These are phyloP conservation scores for Chlorella variabilis DNA, from an alignment of 163 green algal genomes.

Conservation along the genomic window DNA sequence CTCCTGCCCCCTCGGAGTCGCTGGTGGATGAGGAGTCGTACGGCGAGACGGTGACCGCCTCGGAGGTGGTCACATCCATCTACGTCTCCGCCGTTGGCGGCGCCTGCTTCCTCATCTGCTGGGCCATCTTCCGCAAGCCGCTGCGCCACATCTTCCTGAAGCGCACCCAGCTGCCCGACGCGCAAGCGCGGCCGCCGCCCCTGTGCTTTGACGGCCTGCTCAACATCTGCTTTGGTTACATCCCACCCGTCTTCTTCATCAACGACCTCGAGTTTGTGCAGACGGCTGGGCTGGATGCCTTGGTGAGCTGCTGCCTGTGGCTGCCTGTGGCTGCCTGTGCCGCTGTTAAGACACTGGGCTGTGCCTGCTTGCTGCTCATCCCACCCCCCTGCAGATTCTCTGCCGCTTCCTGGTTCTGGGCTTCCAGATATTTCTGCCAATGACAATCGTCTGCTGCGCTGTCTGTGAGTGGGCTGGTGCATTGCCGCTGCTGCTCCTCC, in stretches of 20 bases:
- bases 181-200: conserved; percentile 5
- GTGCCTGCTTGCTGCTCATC: neutral
- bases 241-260: conserved; percentile 6
- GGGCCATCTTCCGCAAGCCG: conserved; percentile 10
- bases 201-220: neutral
- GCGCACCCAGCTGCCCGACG: neutral
- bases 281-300: conserved; percentile 12
- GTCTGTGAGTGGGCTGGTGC: conserved; percentile 4
- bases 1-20: too few relatives aligned
- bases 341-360: too few relatives aligned
- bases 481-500: neutral
- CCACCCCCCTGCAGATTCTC: conserved; percentile 6
- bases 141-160: conserved; percentile 18
- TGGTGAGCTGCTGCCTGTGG: conserved; percentile 6
- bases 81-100: neutral
- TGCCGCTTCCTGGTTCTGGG: conserved; percentile 11
- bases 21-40: too few relatives aligned
- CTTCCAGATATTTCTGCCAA: conserved; percentile 5
- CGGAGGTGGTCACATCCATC: neutral
- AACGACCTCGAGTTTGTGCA: conserved; percentile 16
- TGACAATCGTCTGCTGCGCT: neutral
- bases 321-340: neutral
- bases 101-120: neutral
- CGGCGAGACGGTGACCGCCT: neutral
- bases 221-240: neutral